phyloP scores from a whole-genome alignment of 2,329 filamentous ascomycete species.

The Onygena corvina region DNA sequence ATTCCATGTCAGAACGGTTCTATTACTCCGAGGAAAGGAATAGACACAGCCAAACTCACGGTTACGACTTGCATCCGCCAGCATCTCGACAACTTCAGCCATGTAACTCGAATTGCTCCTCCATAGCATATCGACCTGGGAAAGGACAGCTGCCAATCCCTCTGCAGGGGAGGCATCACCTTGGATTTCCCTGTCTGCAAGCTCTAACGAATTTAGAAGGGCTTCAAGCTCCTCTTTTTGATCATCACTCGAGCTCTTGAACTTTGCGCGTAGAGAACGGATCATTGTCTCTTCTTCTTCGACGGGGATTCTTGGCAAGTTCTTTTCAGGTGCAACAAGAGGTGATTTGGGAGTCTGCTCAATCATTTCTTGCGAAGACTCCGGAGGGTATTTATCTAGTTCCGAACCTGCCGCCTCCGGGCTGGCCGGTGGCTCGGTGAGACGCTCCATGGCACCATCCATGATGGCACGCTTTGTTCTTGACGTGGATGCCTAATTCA shows the following conservation, averaged over 20 bases:
- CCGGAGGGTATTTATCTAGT: not conserved
- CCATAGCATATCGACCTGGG: conserved; percentile 29
- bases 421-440: not conserved
- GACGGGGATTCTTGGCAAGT: conserved; percentile 14
- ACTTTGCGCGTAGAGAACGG: conserved; percentile 22
- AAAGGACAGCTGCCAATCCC: conserved; percentile 21
- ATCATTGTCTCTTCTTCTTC: conserved; percentile 28
- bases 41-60: conserved; percentile 22
- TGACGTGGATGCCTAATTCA: not conserved
- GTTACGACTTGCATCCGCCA: conserved; percentile 35
- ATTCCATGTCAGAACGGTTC: not conserved
- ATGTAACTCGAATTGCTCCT: conserved; percentile 26
- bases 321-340: conserved; percentile 17
- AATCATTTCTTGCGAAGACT: not conserved
- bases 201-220: conserved; percentile 23
- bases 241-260: conserved; percentile 21
- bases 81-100: conserved; percentile 26
- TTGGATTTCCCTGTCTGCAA: conserved; percentile 20
- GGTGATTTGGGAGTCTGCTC: conserved; percentile 8
- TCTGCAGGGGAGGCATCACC: conserved; percentile 18
- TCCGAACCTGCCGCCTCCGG: not conserved
- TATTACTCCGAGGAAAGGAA: not conserved
- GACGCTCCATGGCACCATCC: not conserved
- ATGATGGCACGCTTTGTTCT: not conserved
- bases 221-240: conserved; percentile 20